phyloP scores from a whole-genome alignment of 176 grass and related monocot species.

The Eleusine coracana region DNA sequence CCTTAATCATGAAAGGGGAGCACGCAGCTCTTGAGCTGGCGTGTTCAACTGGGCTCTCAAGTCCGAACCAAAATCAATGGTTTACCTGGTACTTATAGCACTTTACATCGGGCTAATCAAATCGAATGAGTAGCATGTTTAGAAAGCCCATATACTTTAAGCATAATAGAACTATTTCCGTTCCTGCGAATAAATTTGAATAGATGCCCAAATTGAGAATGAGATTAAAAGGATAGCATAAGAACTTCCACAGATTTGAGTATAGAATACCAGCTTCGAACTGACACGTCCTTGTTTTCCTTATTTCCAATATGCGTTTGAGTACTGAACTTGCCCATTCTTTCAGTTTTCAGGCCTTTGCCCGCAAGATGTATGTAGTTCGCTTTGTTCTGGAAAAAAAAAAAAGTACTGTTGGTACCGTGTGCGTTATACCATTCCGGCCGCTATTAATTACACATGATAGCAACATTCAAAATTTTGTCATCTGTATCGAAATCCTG shows the following conservation, averaged over 20 bases:
- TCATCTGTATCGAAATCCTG: not conserved
- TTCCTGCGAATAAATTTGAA: no score
- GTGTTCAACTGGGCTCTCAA: constrained; percentile 12
- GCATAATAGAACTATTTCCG: no score
- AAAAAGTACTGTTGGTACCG: not conserved
- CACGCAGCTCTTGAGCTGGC: constrained; percentile 46
- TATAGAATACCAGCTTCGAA: not conserved
- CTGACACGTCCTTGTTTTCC: no score
- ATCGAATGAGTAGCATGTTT: not conserved
- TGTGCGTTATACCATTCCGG: not conserved
- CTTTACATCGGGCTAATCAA: constrained; percentile 8
- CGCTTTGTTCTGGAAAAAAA: constrained; percentile 23
- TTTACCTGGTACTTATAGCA: not conserved
- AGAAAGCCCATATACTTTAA: not conserved
- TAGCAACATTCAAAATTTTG: not conserved
- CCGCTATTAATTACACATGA: not conserved
- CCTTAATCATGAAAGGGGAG: constrained; percentile 19
- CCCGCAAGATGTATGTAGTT: not conserved
- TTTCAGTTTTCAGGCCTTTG: not conserved
- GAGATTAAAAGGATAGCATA: no score
- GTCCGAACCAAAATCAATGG: constrained; percentile 15
- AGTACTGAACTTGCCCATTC: not conserved
- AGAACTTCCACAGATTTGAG: not conserved
- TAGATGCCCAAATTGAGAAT: no score
- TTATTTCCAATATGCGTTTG: no score